phyloP scores from a whole-genome alignment of 2,329 filamentous ascomycete species.

The Xylariaceae sp. region DNA sequence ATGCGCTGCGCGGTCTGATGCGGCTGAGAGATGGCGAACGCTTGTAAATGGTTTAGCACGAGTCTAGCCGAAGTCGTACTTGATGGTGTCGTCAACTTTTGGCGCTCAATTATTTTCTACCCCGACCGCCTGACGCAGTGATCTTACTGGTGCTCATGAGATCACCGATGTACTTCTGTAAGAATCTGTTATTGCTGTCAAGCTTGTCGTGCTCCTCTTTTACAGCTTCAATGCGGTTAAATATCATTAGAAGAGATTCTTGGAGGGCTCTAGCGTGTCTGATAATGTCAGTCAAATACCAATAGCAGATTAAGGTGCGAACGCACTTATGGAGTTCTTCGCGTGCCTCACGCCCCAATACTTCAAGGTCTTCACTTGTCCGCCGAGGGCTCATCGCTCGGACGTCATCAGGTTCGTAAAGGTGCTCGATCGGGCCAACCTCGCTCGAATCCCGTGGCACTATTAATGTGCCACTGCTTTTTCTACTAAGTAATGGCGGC shows the following conservation, averaged over 20 bases:
- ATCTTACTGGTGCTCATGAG: constrained; percentile 84
- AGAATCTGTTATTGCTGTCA: constrained; percentile 92
- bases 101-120: constrained; percentile 46
- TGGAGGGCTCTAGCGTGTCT: constrained; percentile 89
- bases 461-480: constrained; percentile 78
- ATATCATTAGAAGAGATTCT: constrained; percentile 81
- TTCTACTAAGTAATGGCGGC: constrained; percentile 67
- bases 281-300: constrained; percentile 2
- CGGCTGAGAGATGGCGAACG: no score
- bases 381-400: constrained; percentile 90
- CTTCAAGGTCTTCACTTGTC: constrained; percentile 86
- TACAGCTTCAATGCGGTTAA: constrained; percentile 91
- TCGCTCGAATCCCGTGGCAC: constrained; percentile 73
- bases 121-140: constrained; percentile 51
- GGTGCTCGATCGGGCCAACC: constrained; percentile 67
- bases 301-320: neutral
- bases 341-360: constrained; percentile 77
- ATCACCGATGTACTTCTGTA: constrained; percentile 97
- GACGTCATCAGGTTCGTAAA: constrained; percentile 83
- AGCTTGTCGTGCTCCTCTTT: constrained; percentile 94
- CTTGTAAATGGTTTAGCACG: no score
- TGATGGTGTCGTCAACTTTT: no score
- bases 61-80: no score
- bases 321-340: constrained; percentile 57
- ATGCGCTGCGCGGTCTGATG: no score